Evolutionary conservation across 768 basidiomycete genomes (phyloP), one percentile per base, ranked within the genome.

Genomic region (Pleurotus tuber-regium): DNA sequence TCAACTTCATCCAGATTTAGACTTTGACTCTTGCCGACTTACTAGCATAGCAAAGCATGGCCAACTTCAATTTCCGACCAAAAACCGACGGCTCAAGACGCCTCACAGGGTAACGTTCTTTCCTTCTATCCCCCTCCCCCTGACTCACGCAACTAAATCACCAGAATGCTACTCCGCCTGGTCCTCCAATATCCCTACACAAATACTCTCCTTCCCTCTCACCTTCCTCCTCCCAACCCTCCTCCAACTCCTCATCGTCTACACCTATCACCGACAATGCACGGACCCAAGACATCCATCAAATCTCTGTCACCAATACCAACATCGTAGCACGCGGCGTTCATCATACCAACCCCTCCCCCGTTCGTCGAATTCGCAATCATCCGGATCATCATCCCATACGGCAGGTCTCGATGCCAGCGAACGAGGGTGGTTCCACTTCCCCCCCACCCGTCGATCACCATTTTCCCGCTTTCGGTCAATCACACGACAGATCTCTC

Each of bases 221-320:
- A 19, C 48, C n/a, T 43, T 26, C 33, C 51, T 56, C 47, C 23
- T 56, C 21, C 55, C 55, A 1, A 43, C 16, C n/a, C 19, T 50
- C 30, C 38, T 56, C 29, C 33, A 52, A 25, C 40, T 53, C 55
- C 9, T 53, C 21, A 14, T 50, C 38, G 51, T 48, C 5, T 43
- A 49, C 46, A 43, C 43, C 4, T 56, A 56, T 25, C 53, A 50
- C 44, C 44, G 43, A 11, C 55, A 56, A 41, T 28, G 46, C 9
- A 41, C 41, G 6, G 51, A 47, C 26, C 38, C 44, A 7, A 21
- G 16, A 7, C 35, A 53, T 18, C 24, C 51, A 4, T 39, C 49
- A 11, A 50, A 50, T n/a, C 39, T 50, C 2, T 50, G 49, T 31
- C 30, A 48, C 23, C 46, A 48, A 24, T 40, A 50, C 33, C 39